Evolutionary conservation across 1,284 basidiomycete species (phyloP), one percentile per base, ranked within the genome.

Genomic region (Calocybe gambosa): DNA sequence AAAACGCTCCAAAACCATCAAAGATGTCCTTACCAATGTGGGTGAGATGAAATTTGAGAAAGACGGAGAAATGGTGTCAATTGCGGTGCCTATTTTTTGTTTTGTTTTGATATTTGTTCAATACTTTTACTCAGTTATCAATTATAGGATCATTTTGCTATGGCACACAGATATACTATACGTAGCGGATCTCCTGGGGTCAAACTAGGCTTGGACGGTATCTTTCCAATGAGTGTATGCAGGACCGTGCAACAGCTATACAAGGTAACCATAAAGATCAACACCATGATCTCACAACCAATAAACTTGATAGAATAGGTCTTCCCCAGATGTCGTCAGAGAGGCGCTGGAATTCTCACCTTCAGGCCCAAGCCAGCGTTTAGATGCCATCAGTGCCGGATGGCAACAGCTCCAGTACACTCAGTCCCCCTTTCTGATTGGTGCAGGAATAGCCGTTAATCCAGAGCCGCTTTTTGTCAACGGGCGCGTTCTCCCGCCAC

Each of bases 71-170:
- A 47, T 34, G 9, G 58, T 59, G 1, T 61, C 62, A 0, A 58
- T 69, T 25, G 57, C 54, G 7, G 62, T 64, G 6, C 40, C 58
- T 51, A 15, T n/a, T 9, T 43, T 37, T 19, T 39, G 9, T n/a
- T n/a, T n/a, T n/a, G n/a, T 31, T 38, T 18, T 33, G 8, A 8
- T 25, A 26, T 12, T 16, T 21, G 9, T 2, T 23, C 21, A 3
- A 23, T 36, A 2, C 12, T 29, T 33, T 15, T 21, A 38, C 20
- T 5, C 16, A 18, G 34, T 8, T 9, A 19, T 25, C 33, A 7
- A n/a, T 4, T 40, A n/a, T 35, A 69, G 67, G 52, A 62, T 3
- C 65, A 71, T 47, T 70, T 68, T 39, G 43, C 43, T 9, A 37
- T 45, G 21, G 47, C 52, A 2, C 54, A 68, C 49, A 55, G 58